Evolutionary conservation across 257 asterid species (phyloP).

Genomic region (Fraxinus cuspidata): DNA sequence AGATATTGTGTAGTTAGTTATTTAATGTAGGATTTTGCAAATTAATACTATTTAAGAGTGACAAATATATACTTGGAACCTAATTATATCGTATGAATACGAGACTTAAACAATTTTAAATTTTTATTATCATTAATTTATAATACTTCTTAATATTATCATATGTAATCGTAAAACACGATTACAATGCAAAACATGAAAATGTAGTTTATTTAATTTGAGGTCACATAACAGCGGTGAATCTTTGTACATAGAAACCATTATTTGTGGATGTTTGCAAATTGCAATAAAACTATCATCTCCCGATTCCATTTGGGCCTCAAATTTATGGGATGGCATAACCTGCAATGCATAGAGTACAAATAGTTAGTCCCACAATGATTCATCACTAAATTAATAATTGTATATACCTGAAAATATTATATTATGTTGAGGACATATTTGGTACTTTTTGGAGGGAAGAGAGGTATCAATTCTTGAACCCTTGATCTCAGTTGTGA

Average conservation of each 20-base stretch:
- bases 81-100: too few relatives aligned
- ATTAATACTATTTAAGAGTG: too few relatives aligned
- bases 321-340: background rate
- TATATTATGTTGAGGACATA: too few relatives aligned
- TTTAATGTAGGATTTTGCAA: too few relatives aligned
- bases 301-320: background rate
- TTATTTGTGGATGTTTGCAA: background rate
- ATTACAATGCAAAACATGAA: background rate
- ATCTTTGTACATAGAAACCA: background rate
- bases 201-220: background rate
- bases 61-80: too few relatives aligned
- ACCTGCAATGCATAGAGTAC: background rate
- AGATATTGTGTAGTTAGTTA: too few relatives aligned
- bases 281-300: background rate
- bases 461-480: too few relatives aligned
- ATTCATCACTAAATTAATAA: background rate
- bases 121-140: too few relatives aligned
- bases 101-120: too few relatives aligned
- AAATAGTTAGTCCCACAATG: background rate
- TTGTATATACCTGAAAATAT: too few relatives aligned
- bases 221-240: background rate
- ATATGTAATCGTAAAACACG: background rate
- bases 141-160: background rate
- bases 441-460: too few relatives aligned
- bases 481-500: too few relatives aligned